These are phyloP conservation scores for Wickerhamiella azymoides DNA, from an alignment of 805 yeast species.

Conservation along the genomic window DNA sequence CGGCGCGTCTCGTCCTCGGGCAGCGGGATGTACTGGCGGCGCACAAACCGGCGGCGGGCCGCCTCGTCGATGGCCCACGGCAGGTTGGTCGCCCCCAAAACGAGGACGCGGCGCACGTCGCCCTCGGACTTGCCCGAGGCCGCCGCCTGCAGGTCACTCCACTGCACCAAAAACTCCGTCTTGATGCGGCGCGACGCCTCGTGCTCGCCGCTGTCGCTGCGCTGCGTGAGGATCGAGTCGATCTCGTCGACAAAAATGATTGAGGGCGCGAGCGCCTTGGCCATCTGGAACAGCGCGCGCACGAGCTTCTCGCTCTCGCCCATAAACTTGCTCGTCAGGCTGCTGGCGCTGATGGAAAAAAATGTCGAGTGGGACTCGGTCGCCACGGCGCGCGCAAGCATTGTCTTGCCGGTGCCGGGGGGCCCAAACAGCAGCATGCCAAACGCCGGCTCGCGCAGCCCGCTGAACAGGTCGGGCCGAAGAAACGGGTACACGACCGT, in stretches of 20 bases:
- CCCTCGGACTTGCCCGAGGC: slow-evolving; percentile 58
- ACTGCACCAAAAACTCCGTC: slow-evolving; percentile 84
- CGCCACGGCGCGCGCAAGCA: slow-evolving; percentile 95
- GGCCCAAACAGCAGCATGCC: slow-evolving; percentile 97
- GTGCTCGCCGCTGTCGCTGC: slow-evolving; percentile 65
- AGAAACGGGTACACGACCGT: slow-evolving; percentile 92
- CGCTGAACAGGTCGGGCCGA: slow-evolving; percentile 83
- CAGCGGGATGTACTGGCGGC: slow-evolving; percentile 84
- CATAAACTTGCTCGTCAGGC: slow-evolving; percentile 63
- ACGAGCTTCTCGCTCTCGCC: slow-evolving; percentile 94
- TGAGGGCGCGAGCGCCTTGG: slow-evolving; percentile 77
- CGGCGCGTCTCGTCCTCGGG: slow-evolving; percentile 77
- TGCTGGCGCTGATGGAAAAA: slow-evolving; percentile 81
- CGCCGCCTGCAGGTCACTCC: slow-evolving; percentile 86
- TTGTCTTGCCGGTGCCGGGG: slow-evolving; percentile 97
- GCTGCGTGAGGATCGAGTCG: slow-evolving; percentile 71
- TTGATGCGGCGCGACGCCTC: slow-evolving; percentile 84
- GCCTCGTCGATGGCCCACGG: slow-evolving; percentile 98
- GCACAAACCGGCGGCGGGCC: slow-evolving; percentile 82
- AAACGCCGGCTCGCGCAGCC: slow-evolving; percentile 83
- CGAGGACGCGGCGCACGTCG: slow-evolving; percentile 56
- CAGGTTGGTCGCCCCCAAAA: slow-evolving; percentile 85
- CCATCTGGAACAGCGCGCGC: slow-evolving; percentile 71
- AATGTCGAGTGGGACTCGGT: slow-evolving; percentile 88
- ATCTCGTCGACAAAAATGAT: slow-evolving; percentile 94